Base-by-base conservation (phyloP, 2,329 filamentous ascomycete species). In the Sclerotiophoma versabilis region DNA sequence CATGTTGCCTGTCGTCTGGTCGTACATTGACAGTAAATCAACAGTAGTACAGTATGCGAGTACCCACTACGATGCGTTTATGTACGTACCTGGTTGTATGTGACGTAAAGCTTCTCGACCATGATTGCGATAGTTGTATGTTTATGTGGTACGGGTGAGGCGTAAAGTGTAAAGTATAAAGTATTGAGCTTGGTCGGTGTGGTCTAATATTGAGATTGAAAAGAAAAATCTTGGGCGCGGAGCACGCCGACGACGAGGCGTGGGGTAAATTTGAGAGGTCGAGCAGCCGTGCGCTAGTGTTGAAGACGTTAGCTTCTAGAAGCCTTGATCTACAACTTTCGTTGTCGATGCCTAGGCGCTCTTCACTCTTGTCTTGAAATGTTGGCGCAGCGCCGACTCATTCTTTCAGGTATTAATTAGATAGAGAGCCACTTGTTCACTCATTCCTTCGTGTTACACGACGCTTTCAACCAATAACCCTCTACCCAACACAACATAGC, bases 51-150 rank as follows among this genome's bases (percentile, higher is more conserved):
- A 44, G 23, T n/a, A 26, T 30, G 30, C 22, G 25, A 25, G 27
- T 33, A 23, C 19, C 33, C 26, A 30, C 51, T 34, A 19, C 27
- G 14, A 26, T 22, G 32, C 33, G 11, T 29, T 23, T 19, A 22
- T 33, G 59, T 54, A 69, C 72, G 52, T 70, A 76, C 75, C 73
- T 77, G 68, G 66, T 77, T 77, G 60, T 77, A 77, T 32, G 75
- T 76, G 56, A 77, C 72, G 68, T 76, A 77, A 45, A 76, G 62
- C 63, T 77, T 77, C 62, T 77, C 66, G 44, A 76, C 73, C 75
- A 77, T 77, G 43, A 37, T 73, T 59, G 52, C 59, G 58, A 42
- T 17, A 49, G 44, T 54, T 44, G 29, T 30, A 11, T 32, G 17
- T 19, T 41, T 25, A 29, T 29, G 26, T 22, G 17, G 19, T 27